Percentiles rank a stretch among this genome's conserved stretches.
Evolutionary conservation across 2,329 filamentous ascomycete species (phyloP).

Genomic region (Fusarium chuoi): DNA sequence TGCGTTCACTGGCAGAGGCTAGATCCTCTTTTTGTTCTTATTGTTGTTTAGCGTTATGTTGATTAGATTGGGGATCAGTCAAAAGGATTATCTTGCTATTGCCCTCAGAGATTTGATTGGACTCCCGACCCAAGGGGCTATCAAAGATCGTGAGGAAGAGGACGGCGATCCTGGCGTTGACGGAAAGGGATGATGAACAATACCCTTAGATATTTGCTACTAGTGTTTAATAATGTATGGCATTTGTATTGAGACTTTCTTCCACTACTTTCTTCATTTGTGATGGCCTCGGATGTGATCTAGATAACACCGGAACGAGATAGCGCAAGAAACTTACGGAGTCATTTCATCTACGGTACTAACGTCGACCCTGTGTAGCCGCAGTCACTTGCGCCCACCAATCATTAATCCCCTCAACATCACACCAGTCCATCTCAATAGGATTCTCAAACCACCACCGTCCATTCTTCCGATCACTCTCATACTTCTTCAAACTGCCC

Average conservation of each 20-base stretch:
- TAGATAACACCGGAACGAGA: accelerated
- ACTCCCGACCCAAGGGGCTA: background rate
- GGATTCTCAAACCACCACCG: slow-evolving; percentile 65
- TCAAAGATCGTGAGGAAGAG: background rate
- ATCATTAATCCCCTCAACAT: slow-evolving; percentile 55
- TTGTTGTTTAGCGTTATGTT: background rate
- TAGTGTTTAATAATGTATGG: background rate
- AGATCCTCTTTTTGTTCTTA: background rate
- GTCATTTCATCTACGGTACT: background rate
- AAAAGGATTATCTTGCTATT: background rate
- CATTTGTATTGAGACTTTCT: background rate
- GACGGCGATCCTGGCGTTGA: background rate
- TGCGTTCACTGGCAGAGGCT: background rate
- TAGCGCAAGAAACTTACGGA: background rate
- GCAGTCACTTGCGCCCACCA: slow-evolving; percentile 56
- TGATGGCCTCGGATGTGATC: background rate
- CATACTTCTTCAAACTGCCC: slow-evolving; percentile 57
- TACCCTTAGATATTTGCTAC: background rate
- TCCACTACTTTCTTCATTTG: background rate
- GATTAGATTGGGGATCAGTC: background rate
- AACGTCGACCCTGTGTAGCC: background rate
- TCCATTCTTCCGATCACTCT: slow-evolving; percentile 49
- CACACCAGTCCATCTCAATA: slow-evolving; percentile 59
- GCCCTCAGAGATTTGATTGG: background rate
- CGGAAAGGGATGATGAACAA: background rate